A percentile compares a stretch with the other conserved stretches of the same genome.
Conservation (phyloP, 345 rosid genomes). For the Euclidium syriacum region DNA sequence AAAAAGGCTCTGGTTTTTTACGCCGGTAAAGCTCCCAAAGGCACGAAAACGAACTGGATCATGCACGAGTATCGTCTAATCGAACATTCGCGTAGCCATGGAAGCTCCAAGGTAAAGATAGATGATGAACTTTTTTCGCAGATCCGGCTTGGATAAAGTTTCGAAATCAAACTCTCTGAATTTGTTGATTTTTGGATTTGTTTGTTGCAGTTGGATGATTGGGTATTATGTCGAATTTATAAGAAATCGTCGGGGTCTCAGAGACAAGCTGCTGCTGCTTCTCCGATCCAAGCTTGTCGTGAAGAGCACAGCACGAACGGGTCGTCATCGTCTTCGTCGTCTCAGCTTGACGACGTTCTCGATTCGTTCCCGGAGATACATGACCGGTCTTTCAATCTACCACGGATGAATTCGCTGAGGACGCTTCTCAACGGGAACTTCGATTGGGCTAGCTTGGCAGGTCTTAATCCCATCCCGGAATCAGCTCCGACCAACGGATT, state of each 20-base stretch:
- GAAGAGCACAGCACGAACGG: slow-evolving; percentile 62
- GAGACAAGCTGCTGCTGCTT: slow-evolving; percentile 26
- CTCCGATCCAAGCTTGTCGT: slow-evolving; percentile 32
- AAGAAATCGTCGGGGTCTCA: slow-evolving; percentile 65
- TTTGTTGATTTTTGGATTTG: not conserved
- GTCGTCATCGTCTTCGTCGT: slow-evolving; percentile 54
- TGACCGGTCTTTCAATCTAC: slow-evolving; percentile 42
- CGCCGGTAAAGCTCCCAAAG: slow-evolving; percentile 86
- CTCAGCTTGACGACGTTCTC: slow-evolving; percentile 74
- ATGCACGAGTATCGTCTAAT: slow-evolving; percentile 94
- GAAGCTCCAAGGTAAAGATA: slow-evolving; percentile 62
- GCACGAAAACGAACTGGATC: slow-evolving; percentile 96
- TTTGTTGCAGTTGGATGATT: slow-evolving; percentile 67
- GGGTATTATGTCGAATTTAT: slow-evolving; percentile 94
- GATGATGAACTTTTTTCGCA: not conserved
- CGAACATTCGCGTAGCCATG: slow-evolving; percentile 44
- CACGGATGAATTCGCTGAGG: slow-evolving; percentile 48
- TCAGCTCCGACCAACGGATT: slow-evolving; percentile 39
- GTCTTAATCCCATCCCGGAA: slow-evolving; percentile 46
- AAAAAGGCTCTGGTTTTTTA: slow-evolving; percentile 95
- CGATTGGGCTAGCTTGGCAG: slow-evolving; percentile 78
- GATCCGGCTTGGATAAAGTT: not conserved
- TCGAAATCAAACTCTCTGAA: not conserved
- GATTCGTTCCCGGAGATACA: slow-evolving; percentile 65
- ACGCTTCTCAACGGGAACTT: slow-evolving; percentile 43